Evolutionary conservation across 2,329 filamentous ascomycete species (phyloP).

Genomic region (Tolypocladium paradoxum): DNA sequence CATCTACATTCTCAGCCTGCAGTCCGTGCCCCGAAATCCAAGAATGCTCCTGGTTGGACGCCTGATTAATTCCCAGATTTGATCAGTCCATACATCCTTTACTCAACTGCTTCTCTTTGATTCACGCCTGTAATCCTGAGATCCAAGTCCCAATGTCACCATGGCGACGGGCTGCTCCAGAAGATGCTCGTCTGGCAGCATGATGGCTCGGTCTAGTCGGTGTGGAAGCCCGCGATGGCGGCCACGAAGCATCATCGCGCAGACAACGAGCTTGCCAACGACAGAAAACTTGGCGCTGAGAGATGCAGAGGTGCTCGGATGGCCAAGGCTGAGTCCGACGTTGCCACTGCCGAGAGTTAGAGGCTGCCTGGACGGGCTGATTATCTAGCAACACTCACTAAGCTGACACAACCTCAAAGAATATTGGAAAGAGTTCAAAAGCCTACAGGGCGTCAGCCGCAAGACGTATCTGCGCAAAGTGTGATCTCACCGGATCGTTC

Average conservation of each 20-base stretch:
- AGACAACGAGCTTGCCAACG: slow-evolving; percentile 25
- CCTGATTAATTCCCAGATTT: too few relatives aligned
- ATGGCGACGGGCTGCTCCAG: not conserved
- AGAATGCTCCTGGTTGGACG: too few relatives aligned
- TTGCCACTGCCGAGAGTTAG: slow-evolving; percentile 18
- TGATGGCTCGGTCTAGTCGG: slow-evolving; percentile 22
- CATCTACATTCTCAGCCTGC: too few relatives aligned
- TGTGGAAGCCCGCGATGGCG: slow-evolving; percentile 24
- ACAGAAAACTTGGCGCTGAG: slow-evolving; percentile 19
- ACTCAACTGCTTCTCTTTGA: too few relatives aligned
- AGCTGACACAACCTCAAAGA: slow-evolving; percentile 23
- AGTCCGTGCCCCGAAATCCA: too few relatives aligned
- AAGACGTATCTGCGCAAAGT: rapidly evolving
- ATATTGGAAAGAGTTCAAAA: slow-evolving; percentile 18
- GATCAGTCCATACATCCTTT: too few relatives aligned
- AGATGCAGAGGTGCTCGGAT: slow-evolving; percentile 17
- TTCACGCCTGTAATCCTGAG: too few relatives aligned
- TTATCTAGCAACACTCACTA: slow-evolving; percentile 22
- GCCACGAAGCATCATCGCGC: slow-evolving; percentile 26
- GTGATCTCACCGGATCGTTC: slow-evolving; percentile 12
- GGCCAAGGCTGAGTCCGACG: slow-evolving; percentile 23
- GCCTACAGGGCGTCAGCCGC: slow-evolving; percentile 9
- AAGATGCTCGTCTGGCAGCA: slow-evolving; percentile 15
- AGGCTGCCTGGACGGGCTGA: too few relatives aligned
- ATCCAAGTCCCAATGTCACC: too few relatives aligned